A percentile compares a stretch with the other conserved stretches of the same genome.
phyloP scores from a whole-genome alignment of 2,329 filamentous ascomycete genomes.

The Calonectria multiphialidica region DNA sequence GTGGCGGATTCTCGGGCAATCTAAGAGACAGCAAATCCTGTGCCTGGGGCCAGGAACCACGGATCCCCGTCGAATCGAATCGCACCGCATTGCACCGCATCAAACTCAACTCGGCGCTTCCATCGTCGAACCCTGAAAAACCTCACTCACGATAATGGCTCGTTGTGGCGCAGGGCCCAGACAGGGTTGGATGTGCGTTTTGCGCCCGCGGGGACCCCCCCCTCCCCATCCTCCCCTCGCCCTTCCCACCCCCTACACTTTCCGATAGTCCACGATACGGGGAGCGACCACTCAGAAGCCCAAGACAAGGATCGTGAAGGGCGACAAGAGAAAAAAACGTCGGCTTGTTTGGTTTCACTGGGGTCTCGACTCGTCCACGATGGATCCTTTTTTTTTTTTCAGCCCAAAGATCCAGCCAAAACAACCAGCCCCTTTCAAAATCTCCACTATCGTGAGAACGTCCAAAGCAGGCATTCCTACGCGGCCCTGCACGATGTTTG shows the following conservation, averaged over 20 bases:
- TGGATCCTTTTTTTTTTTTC: constrained; percentile 3
- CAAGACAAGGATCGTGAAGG: constrained; percentile 19
- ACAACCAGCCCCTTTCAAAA: not conserved
- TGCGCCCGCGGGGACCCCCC: constrained; percentile 1
- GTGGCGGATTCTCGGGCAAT: constrained; percentile 6
- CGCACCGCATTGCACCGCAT: constrained; percentile 4
- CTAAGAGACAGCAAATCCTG: not conserved
- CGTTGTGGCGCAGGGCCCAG: constrained; percentile 14
- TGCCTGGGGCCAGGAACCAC: not conserved
- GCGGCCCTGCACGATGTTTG: not conserved
- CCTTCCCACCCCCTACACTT: not conserved
- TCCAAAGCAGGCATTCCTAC: not conserved
- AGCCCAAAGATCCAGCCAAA: not conserved
- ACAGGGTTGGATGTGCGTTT: constrained; percentile 4
- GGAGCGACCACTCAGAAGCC: constrained; percentile 1
- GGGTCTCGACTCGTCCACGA: constrained; percentile 9
- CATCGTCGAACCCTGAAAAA: constrained; percentile 17
- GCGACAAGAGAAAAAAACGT: not conserved
- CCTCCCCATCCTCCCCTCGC: not conserved
- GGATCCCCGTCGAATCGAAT: not conserved
- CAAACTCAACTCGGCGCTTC: constrained; percentile 17
- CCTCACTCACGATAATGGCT: constrained; percentile 18
- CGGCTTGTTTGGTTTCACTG: not conserved
- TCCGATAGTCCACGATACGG: constrained; percentile 13
- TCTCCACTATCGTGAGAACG: not conserved